Percentiles rank a stretch among this genome's conserved stretches.
Conservation (phyloP, 2,329 filamentous ascomycete species). For the Aureobasidium pullulans region DNA sequence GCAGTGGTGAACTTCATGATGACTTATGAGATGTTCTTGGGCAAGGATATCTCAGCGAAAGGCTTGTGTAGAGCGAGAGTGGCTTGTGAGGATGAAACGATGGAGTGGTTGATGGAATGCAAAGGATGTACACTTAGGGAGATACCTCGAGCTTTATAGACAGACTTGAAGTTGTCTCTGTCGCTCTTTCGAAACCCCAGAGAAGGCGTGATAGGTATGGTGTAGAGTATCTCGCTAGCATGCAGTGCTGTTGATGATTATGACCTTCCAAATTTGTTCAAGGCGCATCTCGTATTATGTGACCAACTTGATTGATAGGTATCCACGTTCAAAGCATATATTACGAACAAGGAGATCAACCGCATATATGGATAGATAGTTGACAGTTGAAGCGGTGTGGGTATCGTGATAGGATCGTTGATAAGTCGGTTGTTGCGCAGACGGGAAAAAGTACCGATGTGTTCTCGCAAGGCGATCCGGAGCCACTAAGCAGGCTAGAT, state of each 20-base stretch:
- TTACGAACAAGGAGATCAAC: not conserved
- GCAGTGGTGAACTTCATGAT: slow-evolving; percentile 44
- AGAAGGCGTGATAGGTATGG: not conserved
- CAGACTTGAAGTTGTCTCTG: not conserved
- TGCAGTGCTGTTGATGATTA: not conserved
- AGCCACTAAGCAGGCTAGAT: not conserved
- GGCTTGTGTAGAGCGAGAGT: not conserved
- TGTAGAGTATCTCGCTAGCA: not conserved
- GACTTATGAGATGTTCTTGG: not conserved
- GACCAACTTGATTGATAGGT: not conserved
- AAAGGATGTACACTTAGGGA: not conserved
- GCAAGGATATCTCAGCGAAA: not conserved
- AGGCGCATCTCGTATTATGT: not conserved
- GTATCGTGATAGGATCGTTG: not conserved
- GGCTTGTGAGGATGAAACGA: not conserved
- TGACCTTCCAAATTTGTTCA: slow-evolving; percentile 7
- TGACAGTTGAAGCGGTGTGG: not conserved
- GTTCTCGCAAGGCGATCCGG: too few species aligned
- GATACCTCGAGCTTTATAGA: not conserved
- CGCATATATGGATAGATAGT: not conserved
- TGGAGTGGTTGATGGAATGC: not conserved
- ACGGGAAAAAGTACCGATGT: not conserved
- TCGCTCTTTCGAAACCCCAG: too few species aligned
- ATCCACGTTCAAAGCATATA: not conserved
- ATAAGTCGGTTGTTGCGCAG: not conserved